Evolutionary conservation across 2,329 filamentous ascomycete species (phyloP), one percentile per base, ranked within the genome.

Genomic region (Colletotrichum gloeosporioides): DNA sequence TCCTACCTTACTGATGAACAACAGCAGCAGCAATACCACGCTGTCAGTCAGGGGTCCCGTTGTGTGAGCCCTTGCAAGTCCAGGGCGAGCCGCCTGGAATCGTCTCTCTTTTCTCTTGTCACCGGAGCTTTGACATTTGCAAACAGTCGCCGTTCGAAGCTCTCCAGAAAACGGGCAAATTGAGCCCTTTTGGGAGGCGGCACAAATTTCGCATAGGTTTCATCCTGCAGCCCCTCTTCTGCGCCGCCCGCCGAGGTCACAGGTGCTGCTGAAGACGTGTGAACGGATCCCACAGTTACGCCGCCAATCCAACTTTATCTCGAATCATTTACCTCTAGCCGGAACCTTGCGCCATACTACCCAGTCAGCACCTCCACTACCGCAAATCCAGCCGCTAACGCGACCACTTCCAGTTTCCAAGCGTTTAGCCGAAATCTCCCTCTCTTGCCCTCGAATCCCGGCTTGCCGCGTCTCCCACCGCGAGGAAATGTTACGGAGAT

Each of bases 231-330:
- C 39, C 62, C 61, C 44, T 32, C 22, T 31, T 44, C 8, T 59
- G 53, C 55, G 59, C 59, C 27, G 59, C 59, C 59, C 29, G 29
- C 29, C 59, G 59, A 62, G 59, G 57, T 18, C 16, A 63, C 25
- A 67, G 25, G 27, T 29, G 29, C 36, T 31, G 62, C 27, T 29
- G 31, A 10, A 32, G 32, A 49, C 25, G 59, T 31, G 69, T 63
- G 53, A 36, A 55, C 63, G 32, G 69, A 76, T 73, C 63, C 63
- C 31, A 15, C 16, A 67, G 39, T 49, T 53, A 27, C 39, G 39
- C 72, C 72, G 34, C 68, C 27, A 70, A 22, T 59, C 44, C 61
- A 72, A 72, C 73, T 67, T 57, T 57, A 75, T 75, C 62, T 55
- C 57, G 68, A 67, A 55, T 32, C 36, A 32, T 49, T 31, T 22